Conservation (phyloP, 257 asterid species). For the Nicotiana undulata region DNA sequence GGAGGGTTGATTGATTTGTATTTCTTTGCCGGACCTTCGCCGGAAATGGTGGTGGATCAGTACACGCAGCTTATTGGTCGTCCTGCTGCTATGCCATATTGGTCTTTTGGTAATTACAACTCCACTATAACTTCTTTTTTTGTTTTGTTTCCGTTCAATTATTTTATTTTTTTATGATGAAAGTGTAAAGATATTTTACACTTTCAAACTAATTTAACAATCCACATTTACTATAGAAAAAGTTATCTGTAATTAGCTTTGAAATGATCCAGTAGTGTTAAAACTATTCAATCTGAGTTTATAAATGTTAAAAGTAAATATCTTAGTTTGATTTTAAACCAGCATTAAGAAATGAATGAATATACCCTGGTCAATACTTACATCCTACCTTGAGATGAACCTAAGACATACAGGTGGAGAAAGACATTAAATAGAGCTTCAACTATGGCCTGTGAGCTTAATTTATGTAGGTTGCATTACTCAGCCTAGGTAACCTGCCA, state of each 20-base stretch:
- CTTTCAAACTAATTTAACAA: no score
- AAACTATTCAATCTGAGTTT: no score
- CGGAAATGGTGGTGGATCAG: conserved; percentile 68
- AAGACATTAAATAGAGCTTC: neutral
- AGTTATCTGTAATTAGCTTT: no score
- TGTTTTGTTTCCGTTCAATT: neutral
- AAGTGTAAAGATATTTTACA: no score
- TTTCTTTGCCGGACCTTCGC: conserved; percentile 72
- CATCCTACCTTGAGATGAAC: neutral
- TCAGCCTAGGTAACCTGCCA: neutral
- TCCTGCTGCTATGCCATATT: conserved; percentile 89
- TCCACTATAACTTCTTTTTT: neutral
- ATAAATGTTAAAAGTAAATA: no score
- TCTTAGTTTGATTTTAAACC: neutral
- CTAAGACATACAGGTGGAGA: neutral
- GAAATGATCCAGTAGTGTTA: no score
- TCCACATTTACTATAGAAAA: no score
- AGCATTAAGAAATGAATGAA: neutral
- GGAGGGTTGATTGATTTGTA: conserved; percentile 81
- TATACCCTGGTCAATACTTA: neutral
- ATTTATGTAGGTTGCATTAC: neutral
- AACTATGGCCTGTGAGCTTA: neutral
- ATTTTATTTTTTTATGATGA: no score
- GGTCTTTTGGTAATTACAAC: conserved; percentile 68
- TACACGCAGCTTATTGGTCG: conserved; percentile 80